Evolutionary conservation across 495 filamentous ascomycete genomes (phyloP).

Genomic region (Schizothecium vesticola): DNA sequence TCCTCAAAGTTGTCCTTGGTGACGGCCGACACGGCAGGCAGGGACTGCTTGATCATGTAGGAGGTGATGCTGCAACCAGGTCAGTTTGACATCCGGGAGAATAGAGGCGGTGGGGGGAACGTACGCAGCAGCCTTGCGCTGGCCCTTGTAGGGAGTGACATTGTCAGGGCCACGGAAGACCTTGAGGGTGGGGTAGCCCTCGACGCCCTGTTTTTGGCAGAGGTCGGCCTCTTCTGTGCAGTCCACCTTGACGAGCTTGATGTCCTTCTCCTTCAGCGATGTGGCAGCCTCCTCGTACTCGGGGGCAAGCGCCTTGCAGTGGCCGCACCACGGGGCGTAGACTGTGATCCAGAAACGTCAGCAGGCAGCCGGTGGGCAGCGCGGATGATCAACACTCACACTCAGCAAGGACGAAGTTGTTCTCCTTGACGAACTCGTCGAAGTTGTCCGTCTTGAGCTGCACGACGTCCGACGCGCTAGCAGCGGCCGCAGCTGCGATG

Average conservation of each 20-base stretch:
- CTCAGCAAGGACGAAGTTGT: conserved; percentile 77
- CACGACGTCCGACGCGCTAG: conserved; percentile 69
- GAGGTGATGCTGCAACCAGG: conserved; percentile 70
- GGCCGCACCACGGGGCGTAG: conserved; percentile 71
- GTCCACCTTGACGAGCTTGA: conserved; percentile 88
- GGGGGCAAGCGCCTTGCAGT: conserved; percentile 80
- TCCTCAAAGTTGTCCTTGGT: conserved; percentile 78
- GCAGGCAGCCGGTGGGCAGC: conserved; percentile 1
- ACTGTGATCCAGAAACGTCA: conserved; percentile 36
- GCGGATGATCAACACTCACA: conserved; percentile 48
- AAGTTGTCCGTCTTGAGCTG: conserved; percentile 83
- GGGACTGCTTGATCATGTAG: conserved; percentile 98
- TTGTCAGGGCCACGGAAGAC: conserved; percentile 94
- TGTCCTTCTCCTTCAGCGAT: conserved; percentile 89
- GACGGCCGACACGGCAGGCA: conserved; percentile 83
- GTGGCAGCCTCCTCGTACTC: conserved; percentile 91
- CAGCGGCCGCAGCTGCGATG: conserved; percentile 59
- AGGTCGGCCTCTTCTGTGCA: conserved; percentile 92
- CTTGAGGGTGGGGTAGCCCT: conserved; percentile 97
- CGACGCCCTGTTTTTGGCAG: conserved; percentile 82
- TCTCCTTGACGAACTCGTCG: conserved; percentile 72
- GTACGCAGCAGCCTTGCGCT: conserved; percentile 85
- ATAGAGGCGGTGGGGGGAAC: conserved; percentile 23
- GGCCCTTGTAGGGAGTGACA: conserved; percentile 75
- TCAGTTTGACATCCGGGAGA: conserved; percentile 26